Conservation (phyloP, 345 rosid genomes). For the Populus alba region DNA sequence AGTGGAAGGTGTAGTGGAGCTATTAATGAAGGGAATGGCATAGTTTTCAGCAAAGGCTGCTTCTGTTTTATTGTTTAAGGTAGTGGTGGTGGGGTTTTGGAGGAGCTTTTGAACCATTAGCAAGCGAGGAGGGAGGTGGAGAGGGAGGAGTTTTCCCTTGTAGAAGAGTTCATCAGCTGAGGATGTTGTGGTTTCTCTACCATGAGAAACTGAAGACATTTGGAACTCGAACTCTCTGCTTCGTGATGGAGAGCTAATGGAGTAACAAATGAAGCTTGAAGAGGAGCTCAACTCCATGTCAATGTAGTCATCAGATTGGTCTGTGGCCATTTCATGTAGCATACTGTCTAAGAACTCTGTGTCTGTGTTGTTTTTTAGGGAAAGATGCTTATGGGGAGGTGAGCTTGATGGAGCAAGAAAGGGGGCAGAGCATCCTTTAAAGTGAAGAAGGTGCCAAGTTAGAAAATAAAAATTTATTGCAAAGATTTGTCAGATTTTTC, state of each 20-base stretch:
- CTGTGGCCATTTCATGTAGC: slow-evolving; percentile 2
- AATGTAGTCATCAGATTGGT: slow-evolving; percentile 55
- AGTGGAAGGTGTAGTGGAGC: slow-evolving; percentile 16
- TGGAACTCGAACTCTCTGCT: slow-evolving; percentile 82
- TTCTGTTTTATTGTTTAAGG: slow-evolving; percentile 6
- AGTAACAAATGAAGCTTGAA: slow-evolving; percentile 42
- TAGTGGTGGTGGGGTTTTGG: slow-evolving; percentile 29
- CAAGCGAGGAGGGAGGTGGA: slow-evolving; percentile 76
- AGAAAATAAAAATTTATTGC: slow-evolving; percentile 14
- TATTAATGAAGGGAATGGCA: slow-evolving; percentile 20
- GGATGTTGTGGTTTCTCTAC: slow-evolving; percentile 34
- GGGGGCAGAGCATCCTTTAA: slow-evolving; percentile 40
- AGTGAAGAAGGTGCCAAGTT: slow-evolving; percentile 37
- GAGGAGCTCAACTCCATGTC: slow-evolving; percentile 63
- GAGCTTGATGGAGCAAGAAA: slow-evolving; percentile 19
- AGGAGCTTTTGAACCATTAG: slow-evolving; percentile 75
- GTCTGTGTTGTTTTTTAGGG: slow-evolving; percentile 7
- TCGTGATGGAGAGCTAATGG: slow-evolving; percentile 59
- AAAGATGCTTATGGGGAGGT: slow-evolving; percentile 26
- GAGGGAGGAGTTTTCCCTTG: slow-evolving; percentile 95
- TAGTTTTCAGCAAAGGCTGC: slow-evolving; percentile 28
- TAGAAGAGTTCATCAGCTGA: slow-evolving; percentile 97
- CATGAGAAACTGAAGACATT: slow-evolving; percentile 52
- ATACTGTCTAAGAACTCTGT: slow-evolving; percentile 12
- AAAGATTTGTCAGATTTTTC: slow-evolving; percentile 23